These are phyloP conservation scores for Echinochloa phyllopogon DNA, from an alignment of 176 grass and related monocot species.

Conservation along the genomic window DNA sequence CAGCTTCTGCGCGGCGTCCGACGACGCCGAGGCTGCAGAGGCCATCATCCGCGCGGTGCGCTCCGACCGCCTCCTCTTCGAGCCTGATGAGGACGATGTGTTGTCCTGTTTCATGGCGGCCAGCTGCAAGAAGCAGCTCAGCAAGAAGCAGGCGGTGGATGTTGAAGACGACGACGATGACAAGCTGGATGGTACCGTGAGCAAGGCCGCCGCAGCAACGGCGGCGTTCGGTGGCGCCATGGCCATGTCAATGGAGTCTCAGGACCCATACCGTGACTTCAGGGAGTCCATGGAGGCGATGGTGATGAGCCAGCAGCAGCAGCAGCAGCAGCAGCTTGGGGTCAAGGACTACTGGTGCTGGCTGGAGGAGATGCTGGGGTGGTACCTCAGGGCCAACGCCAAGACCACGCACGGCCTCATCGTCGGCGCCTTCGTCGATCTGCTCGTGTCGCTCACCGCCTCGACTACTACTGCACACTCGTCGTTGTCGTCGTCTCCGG, in stretches of 20 bases:
- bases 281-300: conserved; percentile 80
- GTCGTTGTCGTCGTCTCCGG: conserved; percentile 21
- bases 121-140: not conserved
- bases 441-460: conserved; percentile 50
- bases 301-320: conserved; percentile 51
- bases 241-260: conserved; percentile 65
- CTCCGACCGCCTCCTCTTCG: conserved; percentile 73
- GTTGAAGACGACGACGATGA: not conserved
- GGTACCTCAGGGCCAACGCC: conserved; percentile 77
- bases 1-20: conserved; percentile 41
- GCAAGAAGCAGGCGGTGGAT: not conserved
- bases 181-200: not conserved
- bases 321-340: not conserved
- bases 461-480: not conserved
- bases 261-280: conserved; percentile 75
- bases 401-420: conserved; percentile 68
- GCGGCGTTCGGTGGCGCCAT: conserved; percentile 54
- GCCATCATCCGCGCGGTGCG: conserved; percentile 37
- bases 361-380: conserved; percentile 85
- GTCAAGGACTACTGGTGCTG: conserved; percentile 65
- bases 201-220: not conserved
- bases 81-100: conserved; percentile 15
- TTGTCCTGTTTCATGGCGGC: conserved; percentile 31
- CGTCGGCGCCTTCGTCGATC: conserved; percentile 71
- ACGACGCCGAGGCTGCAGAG: not conserved